Evolutionary conservation across 2,329 filamentous ascomycete genomes (phyloP), one percentile per base, ranked within the genome.

Genomic region (Colletotrichum cuscutae): DNA sequence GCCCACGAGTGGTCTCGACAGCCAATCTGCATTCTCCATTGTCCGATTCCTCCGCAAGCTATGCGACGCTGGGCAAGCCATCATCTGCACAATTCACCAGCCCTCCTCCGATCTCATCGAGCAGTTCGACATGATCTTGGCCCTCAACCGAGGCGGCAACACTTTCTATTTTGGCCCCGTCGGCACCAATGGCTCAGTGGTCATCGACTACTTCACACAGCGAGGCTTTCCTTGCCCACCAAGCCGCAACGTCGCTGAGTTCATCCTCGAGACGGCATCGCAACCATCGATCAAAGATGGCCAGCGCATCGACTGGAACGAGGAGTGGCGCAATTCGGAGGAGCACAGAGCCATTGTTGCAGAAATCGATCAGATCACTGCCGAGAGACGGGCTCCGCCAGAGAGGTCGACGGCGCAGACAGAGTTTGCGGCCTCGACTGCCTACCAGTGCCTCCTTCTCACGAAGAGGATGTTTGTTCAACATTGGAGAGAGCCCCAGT

Each of bases 401-500:
- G 80, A 78, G 66, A 81, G 68, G 22, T 60, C 52, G 0, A 46
- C 68, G 2, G 62, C 62, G 0, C 59, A 68, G n/a, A 83, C 84
- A 53, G 91, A 93, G 76, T 95, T 92, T 76, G 93, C 93, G 0
- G 92, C 93, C 0, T 86, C 93, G 0, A 84, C 90, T 0, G 85
- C 82, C 78, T 80, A 88, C 1, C 94, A 95, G 82, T 93, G 88
- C 7, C 84, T 84, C 4, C 87, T 91, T 78, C 86, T 95, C 24
- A 94, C 91, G 4, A 91, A 91, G 79, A 89, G 94, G 26, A 88
- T 92, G 62, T 95, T 95, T 81, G 84, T 85, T 4, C 90, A 94
- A 76, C 92, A 95, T 83, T 95, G 93, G 93, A 88, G 94, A 15
- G 91, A 94, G 74, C 91, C 93, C 0, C 91, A 90, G 1, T 96